These are phyloP conservation scores for Cladophialophora psammophila DNA, from an alignment of 2,329 filamentous ascomycete species.

Conservation along the genomic window DNA sequence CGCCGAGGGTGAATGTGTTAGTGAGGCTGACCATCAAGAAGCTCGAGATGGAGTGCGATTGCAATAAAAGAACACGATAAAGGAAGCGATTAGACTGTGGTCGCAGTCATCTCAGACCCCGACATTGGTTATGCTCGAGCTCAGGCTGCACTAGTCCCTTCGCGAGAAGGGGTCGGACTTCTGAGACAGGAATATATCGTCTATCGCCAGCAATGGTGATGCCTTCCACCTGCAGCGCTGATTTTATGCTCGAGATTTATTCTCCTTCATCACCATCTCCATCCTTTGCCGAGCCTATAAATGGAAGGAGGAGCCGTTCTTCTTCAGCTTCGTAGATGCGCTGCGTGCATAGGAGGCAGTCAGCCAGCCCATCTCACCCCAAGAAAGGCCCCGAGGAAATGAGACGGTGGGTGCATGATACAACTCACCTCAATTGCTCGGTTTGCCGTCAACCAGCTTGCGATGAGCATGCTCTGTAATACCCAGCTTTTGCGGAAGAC, in stretches of 20 bases:
- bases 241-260: neutral
- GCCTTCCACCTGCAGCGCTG: neutral
- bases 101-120: too few species aligned
- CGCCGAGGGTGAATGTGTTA: too few species aligned
- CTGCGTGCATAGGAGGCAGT: constrained; percentile 6
- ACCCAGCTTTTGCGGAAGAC: constrained; percentile 33
- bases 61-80: too few species aligned
- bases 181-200: too few species aligned
- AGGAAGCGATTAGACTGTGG: too few species aligned
- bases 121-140: too few species aligned
- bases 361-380: neutral
- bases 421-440: constrained; percentile 35
- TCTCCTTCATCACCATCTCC: neutral
- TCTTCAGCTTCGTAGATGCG: constrained; percentile 34
- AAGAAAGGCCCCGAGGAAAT: neutral
- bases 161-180: too few species aligned
- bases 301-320: constrained; percentile 29
- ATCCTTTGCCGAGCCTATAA: constrained; percentile 10
- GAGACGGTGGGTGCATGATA: neutral
- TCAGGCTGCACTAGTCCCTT: too few species aligned
- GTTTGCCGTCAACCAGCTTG: constrained; percentile 38
- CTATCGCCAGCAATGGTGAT: neutral
- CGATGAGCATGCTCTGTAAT: constrained; percentile 37
- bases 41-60: too few species aligned
- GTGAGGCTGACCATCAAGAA: too few species aligned